Base-by-base conservation (phyloP, 1,139 yeast species). In the Saccharomyces hybrid region DNA sequence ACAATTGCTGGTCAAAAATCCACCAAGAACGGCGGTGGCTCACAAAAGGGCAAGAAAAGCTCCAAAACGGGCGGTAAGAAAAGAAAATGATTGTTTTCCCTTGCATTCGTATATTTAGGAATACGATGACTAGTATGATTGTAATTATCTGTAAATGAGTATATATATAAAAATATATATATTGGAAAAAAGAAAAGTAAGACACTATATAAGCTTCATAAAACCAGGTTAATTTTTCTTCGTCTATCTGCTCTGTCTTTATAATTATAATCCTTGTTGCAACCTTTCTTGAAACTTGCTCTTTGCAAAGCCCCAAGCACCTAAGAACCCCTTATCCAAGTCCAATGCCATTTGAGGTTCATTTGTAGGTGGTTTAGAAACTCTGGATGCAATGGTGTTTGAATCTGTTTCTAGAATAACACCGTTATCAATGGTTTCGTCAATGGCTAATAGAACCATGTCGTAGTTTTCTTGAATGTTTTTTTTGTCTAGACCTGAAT, bases 401-500 rank as follows among this genome's bases (percentile, higher is more conserved):
- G 96, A 84, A 66, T 93, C 98, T 46, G 90, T 86, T 72, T 93
- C 98, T 62, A 95, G 78, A 58, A 95, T 84, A 60, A 93, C 83
- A 28, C 98, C 97, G 58, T 88, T 95, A 69, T 93, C 99, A 55
- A 93, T 78, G 26, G 95, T 81, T 73, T 93, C 99, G 70, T 93
- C 99, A 50, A 91, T 80, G 7, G 95, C 89, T 70, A 93, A 79
- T 51, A 88, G 78, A 51, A 90, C 85, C 76, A 88, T 77, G 70
- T 93, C 99, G 69, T 86, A 93, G 70, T 86, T 82, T 61, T 88
- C 96, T 65, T 86, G 79, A 50, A 93, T 74, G 2, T 93, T 80
- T 59, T 83, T 78, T 71, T 86, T 88, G 71, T 93, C 98, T 60
- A 91, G 76, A 28, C 87, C 83, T 67, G 81, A 83, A 63, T 82